Conservation (phyloP, 495 filamentous ascomycete species). For the Penicillium canescens region DNA sequence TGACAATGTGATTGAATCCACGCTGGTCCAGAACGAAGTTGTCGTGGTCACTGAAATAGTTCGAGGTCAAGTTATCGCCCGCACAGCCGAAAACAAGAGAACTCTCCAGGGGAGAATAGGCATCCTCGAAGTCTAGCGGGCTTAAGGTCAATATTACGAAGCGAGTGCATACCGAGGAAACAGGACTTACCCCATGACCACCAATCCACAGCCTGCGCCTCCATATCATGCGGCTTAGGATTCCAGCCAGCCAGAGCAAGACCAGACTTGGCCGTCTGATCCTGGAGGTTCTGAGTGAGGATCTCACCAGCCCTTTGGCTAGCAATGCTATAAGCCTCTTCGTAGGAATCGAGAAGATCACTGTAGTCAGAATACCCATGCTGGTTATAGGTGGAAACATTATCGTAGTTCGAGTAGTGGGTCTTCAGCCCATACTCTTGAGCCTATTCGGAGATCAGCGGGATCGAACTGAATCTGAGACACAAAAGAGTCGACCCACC, state of each 20-base stretch:
- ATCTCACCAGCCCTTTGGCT: slow-evolving; percentile 60
- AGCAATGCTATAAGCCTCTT: slow-evolving; percentile 47
- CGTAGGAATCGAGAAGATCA: slow-evolving; percentile 51
- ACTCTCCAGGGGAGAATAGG: slow-evolving; percentile 48
- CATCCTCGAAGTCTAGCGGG: slow-evolving; percentile 56
- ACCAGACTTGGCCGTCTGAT: slow-evolving; percentile 61
- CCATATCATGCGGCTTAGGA: slow-evolving; percentile 55
- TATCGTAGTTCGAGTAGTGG: slow-evolving; percentile 61
- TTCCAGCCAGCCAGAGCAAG: slow-evolving; percentile 65
- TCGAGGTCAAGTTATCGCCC: slow-evolving; percentile 47
- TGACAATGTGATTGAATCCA: slow-evolving; percentile 65
- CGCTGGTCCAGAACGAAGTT: slow-evolving; percentile 69
- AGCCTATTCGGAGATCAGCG: slow-evolving; percentile 31
- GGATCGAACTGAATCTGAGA: not conserved
- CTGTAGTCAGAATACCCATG: slow-evolving; percentile 53
- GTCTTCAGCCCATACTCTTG: slow-evolving; percentile 65
- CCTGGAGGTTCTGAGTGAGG: slow-evolving; percentile 61
- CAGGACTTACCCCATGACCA: slow-evolving; percentile 49
- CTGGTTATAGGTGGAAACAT: slow-evolving; percentile 61
- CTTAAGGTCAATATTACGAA: slow-evolving; percentile 14
- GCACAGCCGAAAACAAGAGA: slow-evolving; percentile 48
- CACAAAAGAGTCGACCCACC: slow-evolving; percentile 24
- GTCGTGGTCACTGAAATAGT: slow-evolving; percentile 57
- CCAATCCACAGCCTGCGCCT: slow-evolving; percentile 65
- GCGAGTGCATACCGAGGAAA: not conserved